phyloP scores from a whole-genome alignment of 2,329 filamentous ascomycete genomes.

The Emydomyces testavorans region DNA sequence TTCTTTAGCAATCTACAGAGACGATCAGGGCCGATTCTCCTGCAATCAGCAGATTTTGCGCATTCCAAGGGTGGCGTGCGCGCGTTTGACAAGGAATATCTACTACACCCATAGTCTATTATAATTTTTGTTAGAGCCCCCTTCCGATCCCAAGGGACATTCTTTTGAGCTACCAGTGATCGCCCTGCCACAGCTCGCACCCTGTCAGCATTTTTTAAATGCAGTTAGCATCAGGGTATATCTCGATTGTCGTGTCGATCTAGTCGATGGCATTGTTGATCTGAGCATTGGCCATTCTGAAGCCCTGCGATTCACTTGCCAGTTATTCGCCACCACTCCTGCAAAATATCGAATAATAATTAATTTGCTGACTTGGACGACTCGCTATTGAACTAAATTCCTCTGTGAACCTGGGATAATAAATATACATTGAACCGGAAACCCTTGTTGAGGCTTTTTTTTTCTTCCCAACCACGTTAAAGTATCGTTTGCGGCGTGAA shows the following conservation, averaged over 20 bases:
- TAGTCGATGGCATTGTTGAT: slow-evolving; percentile 7
- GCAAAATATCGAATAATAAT: background rate
- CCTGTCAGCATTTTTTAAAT: slow-evolving; percentile 10
- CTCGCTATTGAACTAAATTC: background rate
- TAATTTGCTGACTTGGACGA: background rate
- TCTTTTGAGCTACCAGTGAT: slow-evolving; percentile 13
- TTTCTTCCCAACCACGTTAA: background rate
- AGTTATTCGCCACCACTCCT: slow-evolving; percentile 6
- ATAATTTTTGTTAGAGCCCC: background rate
- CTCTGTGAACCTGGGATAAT: background rate
- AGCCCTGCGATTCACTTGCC: background rate
- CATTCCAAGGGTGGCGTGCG: background rate
- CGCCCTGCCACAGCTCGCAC: slow-evolving; percentile 13
- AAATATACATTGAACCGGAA: background rate
- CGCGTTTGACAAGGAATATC: background rate
- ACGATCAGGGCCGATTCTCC: background rate
- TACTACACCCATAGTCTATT: too few species aligned
- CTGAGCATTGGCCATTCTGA: background rate
- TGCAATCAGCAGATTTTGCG: background rate
- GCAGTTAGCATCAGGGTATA: slow-evolving; percentile 1
- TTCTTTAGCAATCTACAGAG: background rate
- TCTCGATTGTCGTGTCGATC: slow-evolving; percentile 14
- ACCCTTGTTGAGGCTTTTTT: background rate
- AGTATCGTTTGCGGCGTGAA: slow-evolving; percentile 7
- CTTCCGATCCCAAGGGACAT: slow-evolving; percentile 1